These are phyloP conservation scores for Camelina sativa DNA, from an alignment of 345 rosid genomes.

Conservation along the genomic window DNA sequence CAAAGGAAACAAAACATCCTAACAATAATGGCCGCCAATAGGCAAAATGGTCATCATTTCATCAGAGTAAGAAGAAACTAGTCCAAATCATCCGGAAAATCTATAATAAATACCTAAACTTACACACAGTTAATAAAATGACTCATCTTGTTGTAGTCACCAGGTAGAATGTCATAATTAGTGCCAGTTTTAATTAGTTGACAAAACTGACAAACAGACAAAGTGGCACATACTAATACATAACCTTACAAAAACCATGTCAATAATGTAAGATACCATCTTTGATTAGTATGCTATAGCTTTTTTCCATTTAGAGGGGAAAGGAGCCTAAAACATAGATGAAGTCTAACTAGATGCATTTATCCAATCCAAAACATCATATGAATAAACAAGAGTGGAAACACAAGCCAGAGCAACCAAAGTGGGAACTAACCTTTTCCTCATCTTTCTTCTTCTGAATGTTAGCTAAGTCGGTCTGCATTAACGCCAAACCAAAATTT, in stretches of 20 bases:
- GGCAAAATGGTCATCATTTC: background rate
- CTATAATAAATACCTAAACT: background rate
- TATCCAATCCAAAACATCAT: background rate
- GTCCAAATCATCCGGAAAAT: background rate
- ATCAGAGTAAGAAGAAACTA: background rate
- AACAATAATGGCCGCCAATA: background rate
- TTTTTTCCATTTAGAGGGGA: background rate
- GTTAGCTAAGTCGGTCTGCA: constrained; percentile 62
- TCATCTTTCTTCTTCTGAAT: constrained; percentile 83
- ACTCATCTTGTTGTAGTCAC: background rate
- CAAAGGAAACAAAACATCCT: background rate
- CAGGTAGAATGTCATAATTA: background rate
- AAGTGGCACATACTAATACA: constrained; percentile 9
- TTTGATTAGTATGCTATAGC: background rate
- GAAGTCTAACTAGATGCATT: background rate
- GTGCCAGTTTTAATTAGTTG: background rate
- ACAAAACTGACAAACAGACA: background rate
- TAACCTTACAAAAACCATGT: background rate
- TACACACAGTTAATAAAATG: background rate
- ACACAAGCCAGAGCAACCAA: background rate
- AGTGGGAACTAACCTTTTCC: constrained; percentile 49
- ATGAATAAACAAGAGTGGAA: background rate
- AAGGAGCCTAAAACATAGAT: no score
- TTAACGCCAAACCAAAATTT: background rate
- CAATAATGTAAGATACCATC: background rate